Base-by-base conservation (phyloP, 768 basidiomycete genomes). In the Myochromella boudieri region DNA sequence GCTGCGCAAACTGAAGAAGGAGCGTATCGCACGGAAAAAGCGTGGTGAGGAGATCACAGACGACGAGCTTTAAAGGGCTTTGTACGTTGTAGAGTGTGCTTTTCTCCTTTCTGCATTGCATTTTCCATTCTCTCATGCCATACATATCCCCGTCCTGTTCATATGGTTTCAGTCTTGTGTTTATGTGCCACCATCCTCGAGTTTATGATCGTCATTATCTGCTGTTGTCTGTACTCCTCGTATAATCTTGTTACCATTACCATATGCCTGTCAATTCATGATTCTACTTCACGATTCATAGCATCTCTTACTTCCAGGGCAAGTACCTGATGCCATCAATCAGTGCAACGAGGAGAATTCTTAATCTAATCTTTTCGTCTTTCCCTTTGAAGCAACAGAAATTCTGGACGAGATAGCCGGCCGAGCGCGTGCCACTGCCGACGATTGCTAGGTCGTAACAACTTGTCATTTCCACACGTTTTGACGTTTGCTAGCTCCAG, bases 1-100 rank as follows among this genome's bases (percentile, higher is more conserved):
- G 65, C 79, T 81, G 42, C 84, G 95, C 51, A 98, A 97, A 73
- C 69, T 76, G 57, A 97, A 97, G 92, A 97, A 97, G 84, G 94
- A 94, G 54, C 90, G 95, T 47, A 90, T 95, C 68, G 91, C 87
- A 56, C 76, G 86, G 68, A 85, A 82, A 66, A 95, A 95, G 80
- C 77, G 81, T 53, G 92, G 91, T 58, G 87, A 89, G 72, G 90
- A 91, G 22, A 65, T 81, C 58, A 78, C 77, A 43, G 85, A 85
- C 55, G 85, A 88, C 58, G 79, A 81, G 69, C 72, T 76, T 52
- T 81, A 67, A 72, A 59, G 51, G n/a, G n/a, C n/a, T n/a, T n/a
- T n/a, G n/a, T n/a, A n/a, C n/a, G n/a, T n/a, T n/a, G n/a, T n/a
- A n/a, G n/a, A n/a, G n/a, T n/a, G n/a, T n/a, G n/a, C n/a, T n/a